These are phyloP conservation scores for Aspergillus aculeatinus DNA, from an alignment of 2,329 filamentous ascomycete genomes.

Conservation along the genomic window DNA sequence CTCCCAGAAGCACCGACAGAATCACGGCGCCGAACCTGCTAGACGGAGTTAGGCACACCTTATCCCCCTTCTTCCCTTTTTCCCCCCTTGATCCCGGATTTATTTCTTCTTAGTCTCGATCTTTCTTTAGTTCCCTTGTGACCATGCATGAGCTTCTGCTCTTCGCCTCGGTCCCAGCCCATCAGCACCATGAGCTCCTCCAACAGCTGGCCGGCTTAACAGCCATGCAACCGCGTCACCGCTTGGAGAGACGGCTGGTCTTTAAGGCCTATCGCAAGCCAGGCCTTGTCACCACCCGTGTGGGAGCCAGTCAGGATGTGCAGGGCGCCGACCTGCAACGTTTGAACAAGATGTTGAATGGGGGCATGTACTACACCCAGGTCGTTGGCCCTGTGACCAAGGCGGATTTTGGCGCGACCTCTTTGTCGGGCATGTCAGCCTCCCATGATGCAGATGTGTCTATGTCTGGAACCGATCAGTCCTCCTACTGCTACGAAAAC, in stretches of 20 bases:
- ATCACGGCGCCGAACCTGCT: neutral
- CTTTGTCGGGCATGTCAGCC: slow-evolving; percentile 9
- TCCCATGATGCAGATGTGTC: slow-evolving; percentile 33
- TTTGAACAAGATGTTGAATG: slow-evolving; percentile 49
- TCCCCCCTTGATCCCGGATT: neutral
- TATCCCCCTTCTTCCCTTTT: neutral
- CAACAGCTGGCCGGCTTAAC: slow-evolving; percentile 62
- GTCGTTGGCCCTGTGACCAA: slow-evolving; percentile 48
- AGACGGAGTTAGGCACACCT: slow-evolving; percentile 1
- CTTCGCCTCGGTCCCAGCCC: slow-evolving; percentile 57
- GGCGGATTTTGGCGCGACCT: slow-evolving; percentile 34
- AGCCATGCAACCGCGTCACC: slow-evolving; percentile 58
- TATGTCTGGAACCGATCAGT: slow-evolving; percentile 29
- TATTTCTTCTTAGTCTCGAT: slow-evolving; percentile 7
- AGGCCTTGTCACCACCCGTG: slow-evolving; percentile 39
- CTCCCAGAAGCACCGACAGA: neutral
- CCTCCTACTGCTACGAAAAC: slow-evolving; percentile 34
- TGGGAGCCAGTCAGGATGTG: slow-evolving; percentile 47
- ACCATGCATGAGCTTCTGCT: slow-evolving; percentile 64
- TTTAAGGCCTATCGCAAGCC: slow-evolving; percentile 57
- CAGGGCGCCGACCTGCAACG: slow-evolving; percentile 46
- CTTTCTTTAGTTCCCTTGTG: slow-evolving; percentile 3
- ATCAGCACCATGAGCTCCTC: slow-evolving; percentile 60
- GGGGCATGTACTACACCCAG: slow-evolving; percentile 55
- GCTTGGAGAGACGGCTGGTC: slow-evolving; percentile 57